Base-by-base conservation (phyloP, 23 red algal species). In the Pyropia yezoensis region DNA sequence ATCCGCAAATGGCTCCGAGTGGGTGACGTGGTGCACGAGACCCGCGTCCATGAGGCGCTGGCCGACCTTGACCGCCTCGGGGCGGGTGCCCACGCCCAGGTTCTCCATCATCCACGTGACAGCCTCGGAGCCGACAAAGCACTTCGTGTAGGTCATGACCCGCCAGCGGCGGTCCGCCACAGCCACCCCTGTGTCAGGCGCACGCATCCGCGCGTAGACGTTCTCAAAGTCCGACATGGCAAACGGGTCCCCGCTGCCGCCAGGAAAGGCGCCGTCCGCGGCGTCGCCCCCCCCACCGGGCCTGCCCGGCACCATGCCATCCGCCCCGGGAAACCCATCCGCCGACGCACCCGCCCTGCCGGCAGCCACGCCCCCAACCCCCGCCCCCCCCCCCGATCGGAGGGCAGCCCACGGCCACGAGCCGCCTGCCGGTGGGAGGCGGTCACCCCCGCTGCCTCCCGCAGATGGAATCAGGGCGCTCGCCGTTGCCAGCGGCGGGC, bases 31-130 rank as follows among this genome's bases (percentile, higher is more conserved):
- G 52, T 90, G 93, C 39, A 97, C 69, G 17, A 97, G 57, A 1
- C 93, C 93, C 9, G 93, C 93, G 47, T 84, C 82, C 61, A 97
- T 88, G 22, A 97, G 80, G 27, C 67, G 74, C 62, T 97, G 93
- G 28, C 93, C 93, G 21, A 78, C 63, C 18, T 53, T 22, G 4
- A 90, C 75, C 7, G 93, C 93, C 23, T 83, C 74, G 6, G 78
- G 32, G 18, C 76, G 61, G 17, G 69, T 61, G 33, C 57, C 54
- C 2, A 83, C 8, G n/a, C 65, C 45, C 18, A 97, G 66, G 71
- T 90, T 89, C 23, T 56, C 71, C 49, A 87, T 50, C 73, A 97
- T 88, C 93, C 93, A 97, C 51, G 69, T 55, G 14, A 97, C 85
- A 17, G 87, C 85, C 65, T 97, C 93, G 11, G 73, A 69, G 20